Conservation (phyloP, 192 early-diverging fungal species). For the Globomyces pollinis-pini region DNA sequence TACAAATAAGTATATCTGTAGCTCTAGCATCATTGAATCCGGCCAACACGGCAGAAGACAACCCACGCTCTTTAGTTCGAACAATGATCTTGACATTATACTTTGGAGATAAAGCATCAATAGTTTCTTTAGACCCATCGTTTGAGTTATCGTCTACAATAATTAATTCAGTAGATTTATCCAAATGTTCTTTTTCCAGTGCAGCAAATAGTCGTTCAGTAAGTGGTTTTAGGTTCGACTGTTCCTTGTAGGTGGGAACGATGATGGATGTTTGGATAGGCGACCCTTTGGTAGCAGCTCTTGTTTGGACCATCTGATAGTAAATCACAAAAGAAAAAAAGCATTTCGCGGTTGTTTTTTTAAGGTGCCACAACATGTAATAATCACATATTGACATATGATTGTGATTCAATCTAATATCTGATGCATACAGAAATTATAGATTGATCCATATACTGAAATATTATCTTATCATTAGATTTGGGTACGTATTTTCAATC, state of each 20-base stretch:
- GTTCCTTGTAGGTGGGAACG: conserved; percentile 2
- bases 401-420: too few species aligned
- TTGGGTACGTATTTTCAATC: too few species aligned
- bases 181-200: neutral
- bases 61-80: neutral
- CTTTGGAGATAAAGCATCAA: neutral
- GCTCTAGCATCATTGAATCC: neutral
- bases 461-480: too few species aligned
- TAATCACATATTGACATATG: too few species aligned
- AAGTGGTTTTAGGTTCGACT: neutral
- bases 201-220: neutral
- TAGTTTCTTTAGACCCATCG: neutral
- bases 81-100: neutral
- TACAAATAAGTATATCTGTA: neutral
- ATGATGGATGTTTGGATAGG: neutral
- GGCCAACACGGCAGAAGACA: neutral
- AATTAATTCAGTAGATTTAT: neutral
- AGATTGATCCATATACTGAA: too few species aligned
- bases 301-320: too few species aligned
- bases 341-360: too few species aligned
- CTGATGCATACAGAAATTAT: too few species aligned
- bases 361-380: too few species aligned
- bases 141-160: neutral
- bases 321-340: too few species aligned
- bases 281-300: too few species aligned